Conservation (phyloP, 495 filamentous ascomycete species). For the Aspergillus cavernicola region DNA sequence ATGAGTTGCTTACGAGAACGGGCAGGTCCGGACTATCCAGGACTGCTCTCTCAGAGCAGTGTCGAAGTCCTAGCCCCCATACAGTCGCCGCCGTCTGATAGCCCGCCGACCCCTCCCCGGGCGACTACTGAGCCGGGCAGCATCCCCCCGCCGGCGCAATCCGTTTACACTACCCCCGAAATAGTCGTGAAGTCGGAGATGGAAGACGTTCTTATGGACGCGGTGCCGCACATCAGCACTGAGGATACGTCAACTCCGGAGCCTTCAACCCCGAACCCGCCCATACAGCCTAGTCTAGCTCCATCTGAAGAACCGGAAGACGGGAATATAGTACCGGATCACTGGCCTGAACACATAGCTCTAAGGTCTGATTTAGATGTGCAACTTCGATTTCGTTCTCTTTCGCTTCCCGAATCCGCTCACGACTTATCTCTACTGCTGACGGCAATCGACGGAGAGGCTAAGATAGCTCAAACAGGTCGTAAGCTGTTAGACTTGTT, state of each 20-base stretch:
- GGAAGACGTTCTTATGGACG: not conserved
- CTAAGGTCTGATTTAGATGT: not conserved
- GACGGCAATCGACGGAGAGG: not conserved
- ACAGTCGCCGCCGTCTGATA: no score
- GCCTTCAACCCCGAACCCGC: no score
- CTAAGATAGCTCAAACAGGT: not conserved
- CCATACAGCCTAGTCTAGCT: not conserved
- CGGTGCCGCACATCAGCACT: not conserved
- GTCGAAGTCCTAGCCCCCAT: not conserved
- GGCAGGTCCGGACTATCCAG: not conserved
- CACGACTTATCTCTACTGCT: not conserved
- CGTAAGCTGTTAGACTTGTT: not conserved
- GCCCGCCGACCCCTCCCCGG: not conserved
- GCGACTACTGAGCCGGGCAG: not conserved
- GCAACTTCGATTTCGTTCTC: not conserved
- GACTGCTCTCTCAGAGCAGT: not conserved
- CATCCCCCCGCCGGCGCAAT: not conserved
- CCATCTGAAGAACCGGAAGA: not conserved
- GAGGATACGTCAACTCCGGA: no score
- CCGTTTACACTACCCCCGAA: not conserved
- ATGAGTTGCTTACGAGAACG: not conserved
- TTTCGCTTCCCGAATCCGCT: not conserved
- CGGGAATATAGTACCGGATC: not conserved
- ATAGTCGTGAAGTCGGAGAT: not conserved
- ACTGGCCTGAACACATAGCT: not conserved